Conservation (phyloP, 2,329 filamentous ascomycete species). For the Neonectria punicea region DNA sequence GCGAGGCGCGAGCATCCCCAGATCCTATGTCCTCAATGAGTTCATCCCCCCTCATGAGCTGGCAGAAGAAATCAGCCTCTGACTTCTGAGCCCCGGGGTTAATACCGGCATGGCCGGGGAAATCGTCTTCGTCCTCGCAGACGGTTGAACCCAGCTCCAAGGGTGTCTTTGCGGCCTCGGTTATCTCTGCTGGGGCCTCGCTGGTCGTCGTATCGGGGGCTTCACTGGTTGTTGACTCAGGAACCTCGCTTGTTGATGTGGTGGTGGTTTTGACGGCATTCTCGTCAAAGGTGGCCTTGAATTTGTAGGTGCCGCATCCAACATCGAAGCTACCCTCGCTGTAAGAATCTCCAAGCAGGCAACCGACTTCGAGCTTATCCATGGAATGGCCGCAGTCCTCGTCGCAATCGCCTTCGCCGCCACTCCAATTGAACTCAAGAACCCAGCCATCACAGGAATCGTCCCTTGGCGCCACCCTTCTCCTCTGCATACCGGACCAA, state of each 20-base stretch:
- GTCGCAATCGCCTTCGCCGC: neutral
- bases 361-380: neutral
- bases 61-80: neutral
- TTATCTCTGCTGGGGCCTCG: neutral
- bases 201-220: neutral
- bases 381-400: neutral
- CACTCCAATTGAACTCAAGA: neutral
- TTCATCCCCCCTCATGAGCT: neutral
- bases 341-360: neutral
- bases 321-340: neutral
- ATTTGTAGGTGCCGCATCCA: constrained; percentile 10
- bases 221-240: neutral
- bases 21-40: neutral
- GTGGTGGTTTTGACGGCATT: neutral
- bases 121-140: constrained; percentile 9
- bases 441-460: neutral
- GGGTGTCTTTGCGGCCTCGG: neutral
- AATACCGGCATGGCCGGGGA: constrained; percentile 9
- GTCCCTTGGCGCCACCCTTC: neutral
- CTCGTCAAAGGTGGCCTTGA: neutral
- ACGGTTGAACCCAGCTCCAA: neutral
- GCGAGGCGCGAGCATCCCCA: neutral
- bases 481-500: neutral
- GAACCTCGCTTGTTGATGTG: neutral
- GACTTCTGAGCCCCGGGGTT: neutral